These are phyloP conservation scores for Mycena floridula DNA, from an alignment of 768 basidiomycete genomes.

Conservation along the genomic window DNA sequence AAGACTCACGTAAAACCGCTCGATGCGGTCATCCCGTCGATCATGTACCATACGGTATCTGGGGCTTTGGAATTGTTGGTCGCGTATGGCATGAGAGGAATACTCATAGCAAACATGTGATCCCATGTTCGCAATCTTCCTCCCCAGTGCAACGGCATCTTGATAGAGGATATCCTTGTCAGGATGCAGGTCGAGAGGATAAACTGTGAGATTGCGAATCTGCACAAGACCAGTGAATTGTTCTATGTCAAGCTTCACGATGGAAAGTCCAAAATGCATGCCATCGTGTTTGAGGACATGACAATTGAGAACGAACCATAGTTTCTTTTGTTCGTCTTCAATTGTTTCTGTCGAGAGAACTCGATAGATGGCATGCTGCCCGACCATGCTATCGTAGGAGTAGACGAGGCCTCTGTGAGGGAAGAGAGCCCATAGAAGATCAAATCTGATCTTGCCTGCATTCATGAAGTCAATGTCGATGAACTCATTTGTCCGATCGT, in stretches of 20 bases:
- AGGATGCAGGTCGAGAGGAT: conserved; percentile 12
- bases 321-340: not conserved
- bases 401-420: conserved; percentile 15
- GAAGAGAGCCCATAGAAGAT: conserved; percentile 26
- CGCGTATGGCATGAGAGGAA: conserved; percentile 10
- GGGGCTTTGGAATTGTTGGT: no score
- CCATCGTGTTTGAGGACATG: conserved; percentile 14
- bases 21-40: not conserved
- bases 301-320: conserved; percentile 6
- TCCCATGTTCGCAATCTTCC: conserved; percentile 4
- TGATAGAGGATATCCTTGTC: conserved; percentile 4
- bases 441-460: conserved; percentile 20
- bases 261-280: conserved; percentile 10
- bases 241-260: conserved; percentile 5
- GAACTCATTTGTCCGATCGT: no score
- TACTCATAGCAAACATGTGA: conserved; percentile 10
- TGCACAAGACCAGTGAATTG: conserved; percentile 12
- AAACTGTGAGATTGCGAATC: conserved; percentile 12
- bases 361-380: conserved; percentile 8
- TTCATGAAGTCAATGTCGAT: no score
- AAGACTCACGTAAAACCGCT: conserved; percentile 4
- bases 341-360: conserved; percentile 4
- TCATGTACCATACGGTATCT: no score
- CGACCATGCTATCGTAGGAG: conserved; percentile 8
- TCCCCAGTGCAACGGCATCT: conserved; percentile 9